Base-by-base conservation (phyloP, 2,329 filamentous ascomycete genomes). In the Nemania diffusa region DNA sequence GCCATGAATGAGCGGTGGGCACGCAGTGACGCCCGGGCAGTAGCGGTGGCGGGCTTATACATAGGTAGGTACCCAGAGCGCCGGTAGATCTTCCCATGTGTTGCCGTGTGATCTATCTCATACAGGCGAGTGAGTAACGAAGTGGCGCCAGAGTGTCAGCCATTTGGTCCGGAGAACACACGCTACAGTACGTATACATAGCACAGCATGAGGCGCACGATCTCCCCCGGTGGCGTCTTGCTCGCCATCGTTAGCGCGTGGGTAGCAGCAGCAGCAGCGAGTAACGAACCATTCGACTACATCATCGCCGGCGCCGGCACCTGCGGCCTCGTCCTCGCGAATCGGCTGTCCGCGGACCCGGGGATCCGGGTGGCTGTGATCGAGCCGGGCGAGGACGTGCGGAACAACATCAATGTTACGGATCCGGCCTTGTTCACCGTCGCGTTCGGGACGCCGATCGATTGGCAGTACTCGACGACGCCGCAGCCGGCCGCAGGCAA, bases 281-380 rank as follows among this genome's bases (percentile, higher is more conserved):
- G 55, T 48, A 67, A 69, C 57, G 73, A 76, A 27, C 68, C 64
- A 2, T 79, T 75, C 46, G 79, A 81, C 73, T 82, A 80, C 62
- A 67, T 82, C 44, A 76, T 82, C 20, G 76, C 78, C n/a, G 79
- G 80, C 7, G 80, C 75, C 8, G 79, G 79, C 0, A 80, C 79
- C 0, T 75, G 73, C 55, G 80, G 80, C 9, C 74, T 81, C 1
- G 73, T 80, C 3, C 64, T 81, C 5, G 80, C 79, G 13, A 80
- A 79, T 70, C 74, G 79, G 5, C 73, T 81, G 3, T 77, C 78
- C 1, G 77, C 77, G 42, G 70, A 81, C 56, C 74, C 77, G 1
- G 64, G 62, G n/a, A 63, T 76, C 9, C 74, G 71, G 3, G 78
- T 82, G 2, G 74, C 75, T 0, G 74, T 82, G 29, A 74, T 82